These are phyloP conservation scores for Hebeloma cylindrosporum DNA, from an alignment of 768 basidiomycete genomes.

Conservation along the genomic window DNA sequence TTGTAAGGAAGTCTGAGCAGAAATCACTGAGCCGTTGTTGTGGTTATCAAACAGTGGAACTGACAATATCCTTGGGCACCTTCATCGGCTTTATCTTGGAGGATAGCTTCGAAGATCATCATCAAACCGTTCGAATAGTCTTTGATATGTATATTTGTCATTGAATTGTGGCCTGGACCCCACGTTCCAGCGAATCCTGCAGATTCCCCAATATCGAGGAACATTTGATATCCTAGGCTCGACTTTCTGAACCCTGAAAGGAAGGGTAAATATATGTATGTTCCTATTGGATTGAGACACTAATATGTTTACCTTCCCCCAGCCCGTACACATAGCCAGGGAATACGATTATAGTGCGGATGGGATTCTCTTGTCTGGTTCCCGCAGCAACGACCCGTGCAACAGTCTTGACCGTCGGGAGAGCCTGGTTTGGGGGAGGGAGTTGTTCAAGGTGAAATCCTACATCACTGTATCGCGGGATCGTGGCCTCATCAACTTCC, in stretches of 20 bases:
- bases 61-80: slow-evolving; percentile 42
- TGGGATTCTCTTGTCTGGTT: slow-evolving; percentile 35
- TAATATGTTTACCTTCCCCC: slow-evolving; percentile 31
- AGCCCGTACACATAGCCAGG: slow-evolving; percentile 45
- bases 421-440: slow-evolving; percentile 21
- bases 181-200: slow-evolving; percentile 41
- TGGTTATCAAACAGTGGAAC: too few relatives aligned
- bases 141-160: slow-evolving; percentile 41
- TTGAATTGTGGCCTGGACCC: slow-evolving; percentile 39
- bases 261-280: not conserved
- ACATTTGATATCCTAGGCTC: slow-evolving; percentile 37
- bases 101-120: slow-evolving; percentile 37
- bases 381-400: slow-evolving; percentile 40
- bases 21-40: too few relatives aligned
- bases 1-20: slow-evolving; percentile 39
- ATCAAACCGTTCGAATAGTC: slow-evolving; percentile 37
- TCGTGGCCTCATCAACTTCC: slow-evolving; percentile 24
- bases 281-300: not conserved
- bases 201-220: slow-evolving; percentile 31
- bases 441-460: slow-evolving; percentile 32
- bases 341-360: slow-evolving; percentile 44
- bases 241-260: slow-evolving; percentile 36
- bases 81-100: slow-evolving; percentile 41
- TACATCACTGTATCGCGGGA: slow-evolving; percentile 38
- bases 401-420: slow-evolving; percentile 23